Percentiles rank a stretch among this genome's conserved stretches.
Evolutionary conservation across 495 filamentous ascomycete species (phyloP).

Genomic region (Amorphotheca resinae): DNA sequence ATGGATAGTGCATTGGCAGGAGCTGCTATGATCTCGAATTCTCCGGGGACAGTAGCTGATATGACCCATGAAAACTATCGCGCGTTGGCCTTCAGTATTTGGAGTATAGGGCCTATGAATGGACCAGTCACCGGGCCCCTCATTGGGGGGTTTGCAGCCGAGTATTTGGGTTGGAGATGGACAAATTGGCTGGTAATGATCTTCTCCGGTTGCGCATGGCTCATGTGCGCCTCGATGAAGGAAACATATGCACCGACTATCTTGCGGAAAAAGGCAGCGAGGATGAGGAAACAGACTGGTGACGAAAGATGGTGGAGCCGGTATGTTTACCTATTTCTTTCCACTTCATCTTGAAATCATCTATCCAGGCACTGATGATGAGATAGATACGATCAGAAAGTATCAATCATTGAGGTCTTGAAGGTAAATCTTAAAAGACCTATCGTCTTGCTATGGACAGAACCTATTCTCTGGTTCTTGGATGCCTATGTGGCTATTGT

Average conservation of each 20-base stretch:
- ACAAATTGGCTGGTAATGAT: constrained; percentile 78
- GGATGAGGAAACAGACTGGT: constrained; percentile 56
- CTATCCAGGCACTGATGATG: background rate
- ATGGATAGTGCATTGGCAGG: constrained; percentile 54
- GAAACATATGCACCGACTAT: constrained; percentile 74
- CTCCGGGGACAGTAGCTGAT: constrained; percentile 73
- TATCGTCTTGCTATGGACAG: constrained; percentile 63
- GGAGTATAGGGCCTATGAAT: constrained; percentile 68
- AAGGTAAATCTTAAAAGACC: constrained; percentile 65
- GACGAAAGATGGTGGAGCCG: constrained; percentile 67
- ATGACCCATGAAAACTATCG: constrained; percentile 58
- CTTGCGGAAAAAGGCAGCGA: constrained; percentile 54
- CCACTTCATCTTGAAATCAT: constrained; percentile 31
- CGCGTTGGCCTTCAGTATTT: constrained; percentile 60
- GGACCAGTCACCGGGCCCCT: constrained; percentile 44
- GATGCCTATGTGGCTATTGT: constrained; percentile 55
- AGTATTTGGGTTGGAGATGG: constrained; percentile 73
- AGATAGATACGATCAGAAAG: constrained; percentile 11
- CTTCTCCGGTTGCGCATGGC: constrained; percentile 41
- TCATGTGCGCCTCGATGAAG: constrained; percentile 40
- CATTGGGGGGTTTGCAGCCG: constrained; percentile 8
- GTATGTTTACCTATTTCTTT: constrained; percentile 67
- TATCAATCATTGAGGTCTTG: constrained; percentile 36
- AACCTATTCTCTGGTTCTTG: constrained; percentile 82
- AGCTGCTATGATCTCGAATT: constrained; percentile 66